Evolutionary conservation across 371 early-diverging fungal genomes (phyloP).

Genomic region (Entomophthora muscae): DNA sequence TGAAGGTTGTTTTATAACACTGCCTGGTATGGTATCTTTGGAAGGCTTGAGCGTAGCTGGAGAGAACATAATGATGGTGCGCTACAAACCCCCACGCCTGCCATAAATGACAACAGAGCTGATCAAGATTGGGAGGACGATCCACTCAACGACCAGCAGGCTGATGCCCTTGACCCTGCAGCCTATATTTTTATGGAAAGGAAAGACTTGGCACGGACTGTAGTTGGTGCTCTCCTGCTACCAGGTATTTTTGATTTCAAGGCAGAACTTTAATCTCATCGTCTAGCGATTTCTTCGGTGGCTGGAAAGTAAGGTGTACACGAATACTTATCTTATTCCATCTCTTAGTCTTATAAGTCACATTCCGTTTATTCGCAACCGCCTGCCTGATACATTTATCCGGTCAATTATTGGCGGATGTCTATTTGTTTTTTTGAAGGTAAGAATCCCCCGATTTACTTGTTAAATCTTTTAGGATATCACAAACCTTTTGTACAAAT

Average conservation of each 20-base stretch:
- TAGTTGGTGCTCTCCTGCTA: slow-evolving; percentile 6
- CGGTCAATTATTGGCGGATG: slow-evolving; percentile 37
- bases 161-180: background rate
- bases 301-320: slow-evolving; percentile 23
- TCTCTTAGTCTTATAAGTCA: slow-evolving; percentile 22
- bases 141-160: background rate
- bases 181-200: background rate
- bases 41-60: slow-evolving; percentile 15
- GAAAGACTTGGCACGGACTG: slow-evolving; percentile 1
- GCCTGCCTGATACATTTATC: slow-evolving; percentile 33
- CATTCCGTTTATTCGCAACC: slow-evolving; percentile 21
- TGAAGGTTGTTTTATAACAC: slow-evolving; percentile 29
- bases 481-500: slow-evolving; percentile 17
- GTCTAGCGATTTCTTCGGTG: slow-evolving; percentile 18
- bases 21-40: slow-evolving; percentile 18
- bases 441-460: slow-evolving; percentile 2
- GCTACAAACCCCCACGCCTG: no score
- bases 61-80: slow-evolving; percentile 11
- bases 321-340: background rate
- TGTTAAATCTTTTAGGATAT: slow-evolving; percentile 14
- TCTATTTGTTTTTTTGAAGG: slow-evolving; percentile 34
- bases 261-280: background rate
- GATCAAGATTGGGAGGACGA: background rate
- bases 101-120: no score
- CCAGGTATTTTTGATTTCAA: background rate